Conservation (phyloP, 306 rosid species). For the Dicorynia guianensis region DNA sequence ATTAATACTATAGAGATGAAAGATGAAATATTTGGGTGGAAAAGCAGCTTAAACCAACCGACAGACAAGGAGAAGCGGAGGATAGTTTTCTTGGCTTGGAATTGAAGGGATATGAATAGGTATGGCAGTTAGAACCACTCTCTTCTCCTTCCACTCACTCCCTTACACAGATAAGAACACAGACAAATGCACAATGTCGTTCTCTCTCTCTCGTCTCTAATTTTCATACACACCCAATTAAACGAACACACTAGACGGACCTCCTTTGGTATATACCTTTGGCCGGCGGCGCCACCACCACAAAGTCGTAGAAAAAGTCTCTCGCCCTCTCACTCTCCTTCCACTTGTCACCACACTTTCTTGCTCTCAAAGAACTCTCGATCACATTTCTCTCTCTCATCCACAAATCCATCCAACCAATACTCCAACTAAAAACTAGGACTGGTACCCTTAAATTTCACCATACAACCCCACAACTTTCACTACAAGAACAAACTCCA, state of each 20-base stretch:
- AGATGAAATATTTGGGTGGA: slow-evolving; percentile 35
- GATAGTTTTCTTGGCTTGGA: slow-evolving; percentile 66
- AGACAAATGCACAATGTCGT: neutral
- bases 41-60: slow-evolving; percentile 62
- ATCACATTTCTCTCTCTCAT: slow-evolving; percentile 52
- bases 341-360: slow-evolving; percentile 80
- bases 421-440: slow-evolving; percentile 88
- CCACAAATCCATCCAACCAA: slow-evolving; percentile 57
- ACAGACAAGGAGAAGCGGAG: slow-evolving; percentile 62
- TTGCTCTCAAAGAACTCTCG: slow-evolving; percentile 32
- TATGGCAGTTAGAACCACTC: slow-evolving; percentile 72
- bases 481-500: slow-evolving; percentile 63
- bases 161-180: slow-evolving; percentile 8
- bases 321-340: slow-evolving; percentile 46
- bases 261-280: slow-evolving; percentile 40
- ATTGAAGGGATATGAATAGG: slow-evolving; percentile 73
- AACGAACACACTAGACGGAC: slow-evolving; percentile 35
- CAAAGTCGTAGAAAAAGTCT: slow-evolving; percentile 77
- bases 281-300: slow-evolving; percentile 68
- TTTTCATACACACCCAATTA: neutral
- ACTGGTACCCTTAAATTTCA: slow-evolving; percentile 53
- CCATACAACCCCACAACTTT: slow-evolving; percentile 57
- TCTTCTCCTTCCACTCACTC: slow-evolving; percentile 44
- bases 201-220: slow-evolving; percentile 34
- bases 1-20: slow-evolving; percentile 14